Evolutionary conservation across 2,329 filamentous ascomycete genomes (phyloP).

Genomic region (Colletotrichum sp.): DNA sequence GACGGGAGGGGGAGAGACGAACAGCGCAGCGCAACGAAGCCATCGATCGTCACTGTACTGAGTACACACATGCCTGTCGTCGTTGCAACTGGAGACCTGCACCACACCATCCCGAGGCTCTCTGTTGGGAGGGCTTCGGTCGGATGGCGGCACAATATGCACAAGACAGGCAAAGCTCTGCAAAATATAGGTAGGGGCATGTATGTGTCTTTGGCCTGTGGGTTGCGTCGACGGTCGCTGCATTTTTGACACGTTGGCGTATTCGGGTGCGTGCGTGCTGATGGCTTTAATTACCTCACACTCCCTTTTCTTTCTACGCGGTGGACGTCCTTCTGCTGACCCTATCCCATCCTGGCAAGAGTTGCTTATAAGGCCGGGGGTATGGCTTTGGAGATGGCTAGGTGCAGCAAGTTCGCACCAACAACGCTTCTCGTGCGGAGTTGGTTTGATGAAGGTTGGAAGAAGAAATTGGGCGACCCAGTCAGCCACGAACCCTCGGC

Average conservation of each 20-base stretch:
- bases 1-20: neutral
- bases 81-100: neutral
- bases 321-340: neutral
- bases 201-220: neutral
- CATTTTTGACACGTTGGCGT: conserved; percentile 17
- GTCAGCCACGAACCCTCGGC: conserved; percentile 2
- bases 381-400: neutral
- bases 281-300: conserved; percentile 17
- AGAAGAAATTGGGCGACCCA: neutral
- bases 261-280: conserved; percentile 14
- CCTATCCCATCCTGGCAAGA: neutral
- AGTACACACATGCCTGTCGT: neutral
- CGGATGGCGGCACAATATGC: conserved; percentile 15
- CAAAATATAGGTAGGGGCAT: conserved; percentile 2
- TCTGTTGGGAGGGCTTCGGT: neutral
- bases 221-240: conserved; percentile 5
- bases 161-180: neutral
- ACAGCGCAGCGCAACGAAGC: neutral
- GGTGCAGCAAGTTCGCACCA: neutral
- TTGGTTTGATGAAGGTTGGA: conserved; percentile 6
- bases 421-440: neutral
- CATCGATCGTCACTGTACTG: neutral
- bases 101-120: conserved; percentile 5
- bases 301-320: neutral
- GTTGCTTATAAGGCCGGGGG: neutral